Base-by-base conservation (phyloP, 176 grass and related monocot genomes). In the Aegilops tauschii region DNA sequence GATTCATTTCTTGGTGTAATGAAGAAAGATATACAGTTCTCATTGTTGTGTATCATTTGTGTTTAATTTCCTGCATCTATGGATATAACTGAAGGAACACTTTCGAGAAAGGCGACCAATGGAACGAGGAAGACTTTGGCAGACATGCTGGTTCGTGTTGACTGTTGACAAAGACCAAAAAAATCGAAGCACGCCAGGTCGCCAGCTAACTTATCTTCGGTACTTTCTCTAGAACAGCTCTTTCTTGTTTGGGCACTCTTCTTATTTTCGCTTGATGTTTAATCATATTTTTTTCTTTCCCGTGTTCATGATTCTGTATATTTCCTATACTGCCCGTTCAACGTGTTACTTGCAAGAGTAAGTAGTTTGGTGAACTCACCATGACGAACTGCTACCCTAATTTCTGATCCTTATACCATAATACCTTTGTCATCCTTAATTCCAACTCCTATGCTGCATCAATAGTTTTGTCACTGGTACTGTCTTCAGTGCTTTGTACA, bases 51-150 rank as follows among this genome's bases (percentile, higher is more conserved):
- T 80, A 50, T 61, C 44, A 44, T 28, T 62, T 36, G 18, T 64
- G 54, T 35, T 49, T 20, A 71, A 35, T 11, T 80, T 49, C 11
- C 12, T 79, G 14, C 61, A 29, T 45, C 40, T 30, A 12, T 45
- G 39, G 12, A 47, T n/a, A 23, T 71, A 64, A 79, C 32, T 80
- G 27, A 79, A 86, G 84, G 17, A 36, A 80, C 69, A 72, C 35
- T 42, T 72, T 42, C 69, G 10, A 72, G 20, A 2, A 42, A 42
- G 35, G 40, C 35, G 5, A 40, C 69, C 69, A 72, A 72, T 72
- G 11, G 36, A 20, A 42, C 69, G 42, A 42, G 21, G 10, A 72
- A 72, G 20, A 72, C 69, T 72, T 72, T 72, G 69, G 69, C 69
- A 39, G 69, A 42, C 9, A 72, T 21, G 5, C 39, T 72, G 36